These are phyloP conservation scores for Mortierella claussenii DNA, from an alignment of 192 early-diverging fungal species.

Conservation along the genomic window DNA sequence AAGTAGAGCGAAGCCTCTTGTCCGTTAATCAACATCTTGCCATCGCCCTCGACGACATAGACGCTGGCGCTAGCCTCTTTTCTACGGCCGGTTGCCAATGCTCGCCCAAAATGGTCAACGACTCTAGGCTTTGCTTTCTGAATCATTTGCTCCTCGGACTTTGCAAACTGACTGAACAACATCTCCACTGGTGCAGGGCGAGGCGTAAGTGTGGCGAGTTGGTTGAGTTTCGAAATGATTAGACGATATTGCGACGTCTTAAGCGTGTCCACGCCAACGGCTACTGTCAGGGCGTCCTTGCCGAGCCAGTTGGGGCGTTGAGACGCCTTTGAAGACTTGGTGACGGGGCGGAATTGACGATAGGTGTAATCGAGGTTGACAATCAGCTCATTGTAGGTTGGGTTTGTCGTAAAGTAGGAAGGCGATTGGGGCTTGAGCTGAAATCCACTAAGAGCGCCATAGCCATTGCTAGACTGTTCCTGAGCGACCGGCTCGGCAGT, in stretches of 20 bases:
- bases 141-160: slow-evolving; percentile 43
- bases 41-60: slow-evolving; percentile 78
- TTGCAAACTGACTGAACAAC: slow-evolving; percentile 43
- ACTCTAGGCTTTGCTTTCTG: slow-evolving; percentile 54
- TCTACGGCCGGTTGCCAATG: slow-evolving; percentile 79
- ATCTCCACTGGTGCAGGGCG: slow-evolving; percentile 43
- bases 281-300: slow-evolving; percentile 48
- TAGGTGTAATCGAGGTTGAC: slow-evolving; percentile 70
- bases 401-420: slow-evolving; percentile 92
- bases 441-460: slow-evolving; percentile 33
- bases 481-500: not conserved
- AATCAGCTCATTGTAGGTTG: slow-evolving; percentile 79
- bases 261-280: slow-evolving; percentile 56
- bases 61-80: slow-evolving; percentile 84
- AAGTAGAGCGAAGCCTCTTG: slow-evolving; percentile 80
- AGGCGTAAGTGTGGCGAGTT: slow-evolving; percentile 53
- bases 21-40: slow-evolving; percentile 84
- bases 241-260: slow-evolving; percentile 65
- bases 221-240: slow-evolving; percentile 60
- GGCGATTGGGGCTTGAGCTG: slow-evolving; percentile 69
- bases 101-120: slow-evolving; percentile 77
- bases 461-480: slow-evolving; percentile 19
- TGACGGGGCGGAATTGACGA: slow-evolving; percentile 36
- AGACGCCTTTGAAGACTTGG: slow-evolving; percentile 25
- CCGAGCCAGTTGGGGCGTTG: slow-evolving; percentile 50